phyloP scores from a whole-genome alignment of 352 stramenopile genomes.

The Pythium brassicae region DNA sequence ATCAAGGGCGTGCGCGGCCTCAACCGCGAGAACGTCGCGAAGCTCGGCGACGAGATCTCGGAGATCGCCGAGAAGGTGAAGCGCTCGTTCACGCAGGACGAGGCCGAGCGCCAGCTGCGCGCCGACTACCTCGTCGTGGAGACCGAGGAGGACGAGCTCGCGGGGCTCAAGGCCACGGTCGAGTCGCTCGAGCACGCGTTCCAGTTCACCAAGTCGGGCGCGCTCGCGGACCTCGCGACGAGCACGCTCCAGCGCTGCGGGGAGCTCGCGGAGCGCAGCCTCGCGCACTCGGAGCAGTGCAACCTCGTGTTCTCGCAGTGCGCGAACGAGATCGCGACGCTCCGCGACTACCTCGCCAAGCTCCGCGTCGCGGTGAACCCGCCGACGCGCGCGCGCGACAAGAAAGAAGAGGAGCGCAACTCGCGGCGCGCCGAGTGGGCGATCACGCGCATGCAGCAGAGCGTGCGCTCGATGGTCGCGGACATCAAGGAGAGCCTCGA shows the following conservation, averaged over 20 bases:
- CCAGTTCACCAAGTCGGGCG: constrained; percentile 73
- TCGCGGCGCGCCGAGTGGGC: constrained; percentile 74
- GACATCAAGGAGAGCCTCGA: constrained; percentile 76
- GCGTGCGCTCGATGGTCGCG: constrained; percentile 46
- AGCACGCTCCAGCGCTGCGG: constrained; percentile 65
- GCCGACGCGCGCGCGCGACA: constrained; percentile 43
- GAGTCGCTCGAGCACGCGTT: constrained; percentile 74
- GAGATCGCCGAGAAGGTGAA: constrained; percentile 65
- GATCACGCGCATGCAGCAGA: constrained; percentile 68
- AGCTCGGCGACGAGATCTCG: constrained; percentile 34
- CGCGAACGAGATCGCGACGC: constrained; percentile 68
- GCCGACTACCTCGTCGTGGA: constrained; percentile 78
- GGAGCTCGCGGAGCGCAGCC: constrained; percentile 64
- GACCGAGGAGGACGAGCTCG: constrained; percentile 71
- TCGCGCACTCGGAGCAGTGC: constrained; percentile 66
- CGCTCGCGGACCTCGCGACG: constrained; percentile 66
- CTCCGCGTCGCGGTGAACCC: constrained; percentile 64
- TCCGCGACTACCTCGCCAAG: constrained; percentile 78
- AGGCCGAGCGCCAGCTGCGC: constrained; percentile 64
- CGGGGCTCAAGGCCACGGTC: constrained; percentile 54
- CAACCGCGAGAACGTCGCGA: constrained; percentile 46
- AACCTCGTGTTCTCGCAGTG: constrained; percentile 82
- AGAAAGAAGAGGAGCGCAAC: constrained; percentile 66
- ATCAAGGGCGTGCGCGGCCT: constrained; percentile 59
- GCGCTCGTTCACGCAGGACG: constrained; percentile 58